Conservation (phyloP, 2,329 filamentous ascomycete species). For the Chaetomiaceae sp. region DNA sequence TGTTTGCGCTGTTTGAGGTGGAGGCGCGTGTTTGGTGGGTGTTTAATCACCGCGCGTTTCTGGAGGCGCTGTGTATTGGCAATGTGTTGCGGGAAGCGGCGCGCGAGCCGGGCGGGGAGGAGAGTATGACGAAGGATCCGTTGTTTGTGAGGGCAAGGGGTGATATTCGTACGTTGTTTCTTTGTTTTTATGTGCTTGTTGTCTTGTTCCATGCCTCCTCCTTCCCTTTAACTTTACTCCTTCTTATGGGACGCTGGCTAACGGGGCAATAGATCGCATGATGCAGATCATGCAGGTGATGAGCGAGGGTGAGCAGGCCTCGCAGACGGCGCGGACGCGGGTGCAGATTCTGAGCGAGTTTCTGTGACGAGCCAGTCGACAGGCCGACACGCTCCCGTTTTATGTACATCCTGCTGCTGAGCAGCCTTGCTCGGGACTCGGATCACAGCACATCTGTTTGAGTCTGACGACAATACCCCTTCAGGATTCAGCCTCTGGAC, state of each 20-base stretch:
- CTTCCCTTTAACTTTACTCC: background rate
- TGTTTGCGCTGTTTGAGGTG: slow-evolving; percentile 60
- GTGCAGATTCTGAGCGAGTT: slow-evolving; percentile 54
- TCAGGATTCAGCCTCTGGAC: too few relatives aligned
- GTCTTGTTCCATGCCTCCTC: background rate
- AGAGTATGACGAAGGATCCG: slow-evolving; percentile 46
- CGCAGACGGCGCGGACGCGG: slow-evolving; percentile 53
- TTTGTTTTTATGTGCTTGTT: slow-evolving; percentile 4
- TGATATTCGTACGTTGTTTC: slow-evolving; percentile 51
- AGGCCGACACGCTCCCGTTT: too few relatives aligned
- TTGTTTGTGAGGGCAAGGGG: slow-evolving; percentile 53
- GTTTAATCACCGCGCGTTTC: slow-evolving; percentile 72
- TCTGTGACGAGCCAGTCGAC: too few relatives aligned
- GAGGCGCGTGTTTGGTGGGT: slow-evolving; percentile 82
- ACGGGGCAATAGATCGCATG: slow-evolving; percentile 60
- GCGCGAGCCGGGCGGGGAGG: slow-evolving; percentile 40
- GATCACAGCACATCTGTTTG: too few relatives aligned
- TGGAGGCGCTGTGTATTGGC: slow-evolving; percentile 66
- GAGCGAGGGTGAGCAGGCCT: slow-evolving; percentile 49
- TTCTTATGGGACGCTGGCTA: too few relatives aligned
- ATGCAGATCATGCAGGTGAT: slow-evolving; percentile 58
- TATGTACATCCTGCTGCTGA: too few relatives aligned
- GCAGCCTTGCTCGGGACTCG: too few relatives aligned
- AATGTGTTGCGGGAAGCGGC: slow-evolving; percentile 49
- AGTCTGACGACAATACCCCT: too few relatives aligned